phyloP scores from a whole-genome alignment of 345 rosid genomes.

The Eucalyptus fibrosa region DNA sequence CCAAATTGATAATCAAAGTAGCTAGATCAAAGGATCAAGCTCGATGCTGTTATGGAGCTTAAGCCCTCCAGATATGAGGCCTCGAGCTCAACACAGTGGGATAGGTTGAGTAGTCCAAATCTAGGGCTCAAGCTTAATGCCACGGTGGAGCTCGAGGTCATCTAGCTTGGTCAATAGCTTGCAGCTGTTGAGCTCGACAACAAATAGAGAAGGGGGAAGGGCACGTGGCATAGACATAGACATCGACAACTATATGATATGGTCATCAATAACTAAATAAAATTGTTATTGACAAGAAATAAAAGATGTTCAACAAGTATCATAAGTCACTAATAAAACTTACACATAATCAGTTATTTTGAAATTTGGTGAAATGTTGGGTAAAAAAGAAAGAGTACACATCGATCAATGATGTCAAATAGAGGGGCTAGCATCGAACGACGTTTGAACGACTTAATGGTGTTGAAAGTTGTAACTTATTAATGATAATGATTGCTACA shows the following conservation, averaged over 20 bases:
- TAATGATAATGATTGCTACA: neutral
- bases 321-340: neutral
- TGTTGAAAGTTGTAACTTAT: neutral
- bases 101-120: neutral
- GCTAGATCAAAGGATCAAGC: conserved; percentile 34
- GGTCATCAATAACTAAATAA: neutral
- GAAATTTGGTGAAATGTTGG: neutral
- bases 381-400: neutral
- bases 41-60: neutral
- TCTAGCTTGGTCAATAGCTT: neutral
- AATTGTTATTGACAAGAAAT: neutral
- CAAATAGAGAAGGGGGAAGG: neutral
- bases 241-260: neutral
- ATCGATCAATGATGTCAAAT: neutral
- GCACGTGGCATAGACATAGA: neutral
- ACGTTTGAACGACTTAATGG: neutral
- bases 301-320: neutral
- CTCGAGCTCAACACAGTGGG: neutral
- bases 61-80: neutral
- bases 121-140: neutral
- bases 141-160: neutral
- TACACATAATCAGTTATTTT: no score
- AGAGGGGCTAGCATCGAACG: neutral
- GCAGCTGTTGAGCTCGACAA: accelerated
- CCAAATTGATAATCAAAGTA: conserved; percentile 58